Conservation (phyloP, 2,329 filamentous ascomycete species). For the Epicoccum sorghinum region DNA sequence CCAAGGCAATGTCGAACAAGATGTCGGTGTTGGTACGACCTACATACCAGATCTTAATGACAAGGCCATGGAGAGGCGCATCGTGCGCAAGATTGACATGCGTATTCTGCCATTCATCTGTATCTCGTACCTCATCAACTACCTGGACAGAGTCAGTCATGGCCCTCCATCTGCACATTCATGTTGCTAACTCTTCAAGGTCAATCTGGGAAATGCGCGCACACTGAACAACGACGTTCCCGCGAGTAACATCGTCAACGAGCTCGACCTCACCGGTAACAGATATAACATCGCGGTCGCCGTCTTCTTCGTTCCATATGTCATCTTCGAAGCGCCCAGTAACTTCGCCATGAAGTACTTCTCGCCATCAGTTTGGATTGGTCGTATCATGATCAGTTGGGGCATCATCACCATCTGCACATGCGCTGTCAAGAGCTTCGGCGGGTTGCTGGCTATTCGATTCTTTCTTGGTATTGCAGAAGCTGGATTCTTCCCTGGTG, state of each 20-base stretch:
- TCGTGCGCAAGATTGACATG: conserved; percentile 29
- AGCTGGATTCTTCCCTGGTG: conserved; percentile 65
- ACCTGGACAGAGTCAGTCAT: conserved; percentile 21
- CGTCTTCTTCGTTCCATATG: conserved; percentile 56
- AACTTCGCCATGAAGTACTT: conserved; percentile 55
- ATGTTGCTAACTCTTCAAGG: conserved; percentile 8
- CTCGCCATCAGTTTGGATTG: conserved; percentile 40
- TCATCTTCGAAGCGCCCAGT: conserved; percentile 66
- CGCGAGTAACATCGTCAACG: conserved; percentile 22
- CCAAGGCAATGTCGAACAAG: conserved; percentile 15
- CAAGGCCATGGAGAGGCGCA: conserved; percentile 27
- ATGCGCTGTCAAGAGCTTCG: conserved; percentile 67
- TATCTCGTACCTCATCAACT: conserved; percentile 30
- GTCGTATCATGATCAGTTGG: conserved; percentile 73
- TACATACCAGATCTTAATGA: conserved; percentile 26
- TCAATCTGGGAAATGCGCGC: conserved; percentile 30
- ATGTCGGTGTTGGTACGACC: conserved; percentile 13
- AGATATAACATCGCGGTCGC: conserved; percentile 26
- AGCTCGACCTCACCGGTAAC: conserved; percentile 24
- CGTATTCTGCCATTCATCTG: conserved; percentile 29
- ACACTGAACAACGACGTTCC: conserved; percentile 29
- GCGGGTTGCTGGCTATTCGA: conserved; percentile 55
- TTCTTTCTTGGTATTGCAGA: conserved; percentile 73
- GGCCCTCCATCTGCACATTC: too few relatives aligned
- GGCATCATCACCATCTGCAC: conserved; percentile 70